A percentile compares a stretch with the other conserved stretches of the same genome.
These are phyloP conservation scores for Fusarium scirpi DNA, from an alignment of 2,329 filamentous ascomycete genomes.

Conservation along the genomic window DNA sequence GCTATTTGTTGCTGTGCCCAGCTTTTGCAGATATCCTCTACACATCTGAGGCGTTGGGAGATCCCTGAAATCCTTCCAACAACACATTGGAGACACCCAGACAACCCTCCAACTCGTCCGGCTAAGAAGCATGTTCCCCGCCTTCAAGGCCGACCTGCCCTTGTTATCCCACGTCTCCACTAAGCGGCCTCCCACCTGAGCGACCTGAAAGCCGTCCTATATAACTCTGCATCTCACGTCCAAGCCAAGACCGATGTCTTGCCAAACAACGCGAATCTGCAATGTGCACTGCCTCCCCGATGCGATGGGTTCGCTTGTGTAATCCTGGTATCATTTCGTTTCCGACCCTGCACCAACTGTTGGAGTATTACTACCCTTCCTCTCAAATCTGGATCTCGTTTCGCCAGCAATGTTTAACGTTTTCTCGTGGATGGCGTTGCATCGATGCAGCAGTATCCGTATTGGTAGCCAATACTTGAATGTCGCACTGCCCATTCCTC, in stretches of 20 bases:
- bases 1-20: slow-evolving; percentile 16
- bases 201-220: slow-evolving; percentile 14
- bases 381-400: neutral
- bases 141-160: slow-evolving; percentile 6
- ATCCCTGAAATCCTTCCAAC: slow-evolving; percentile 3
- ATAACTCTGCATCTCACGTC: slow-evolving; percentile 19
- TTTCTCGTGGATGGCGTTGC: neutral
- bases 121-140: slow-evolving; percentile 15
- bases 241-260: neutral
- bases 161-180: slow-evolving; percentile 23
- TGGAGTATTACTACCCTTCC: neutral
- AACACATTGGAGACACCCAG: neutral
- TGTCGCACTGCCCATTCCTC: neutral
- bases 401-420: neutral
- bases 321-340: neutral
- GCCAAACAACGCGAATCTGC: neutral
- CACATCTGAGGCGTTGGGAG: neutral
- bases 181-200: slow-evolving; percentile 28
- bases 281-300: neutral
- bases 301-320: neutral
- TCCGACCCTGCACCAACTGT: neutral
- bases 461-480: neutral
- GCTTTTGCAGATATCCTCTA: neutral
- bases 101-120: slow-evolving; percentile 11
- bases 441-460: neutral